Conservation (phyloP, 164 flowering plant genomes). For the Tetrastigma voinierianum region DNA sequence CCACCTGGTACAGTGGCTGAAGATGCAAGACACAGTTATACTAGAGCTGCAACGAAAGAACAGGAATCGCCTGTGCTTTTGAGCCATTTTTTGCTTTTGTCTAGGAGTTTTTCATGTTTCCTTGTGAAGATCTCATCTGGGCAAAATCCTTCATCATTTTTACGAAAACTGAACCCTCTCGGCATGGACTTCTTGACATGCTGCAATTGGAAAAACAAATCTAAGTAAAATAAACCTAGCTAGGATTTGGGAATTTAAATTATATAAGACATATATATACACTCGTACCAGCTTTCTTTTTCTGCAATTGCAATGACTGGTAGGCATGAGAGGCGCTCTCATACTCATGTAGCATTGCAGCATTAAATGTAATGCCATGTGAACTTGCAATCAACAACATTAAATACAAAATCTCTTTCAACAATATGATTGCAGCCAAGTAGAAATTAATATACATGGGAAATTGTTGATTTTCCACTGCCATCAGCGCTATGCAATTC, state of each 20-base stretch:
- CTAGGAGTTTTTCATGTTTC: slow-evolving; percentile 12
- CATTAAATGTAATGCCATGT: slow-evolving; percentile 43
- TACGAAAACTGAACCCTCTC: slow-evolving; percentile 4
- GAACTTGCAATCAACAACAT: slow-evolving; percentile 30
- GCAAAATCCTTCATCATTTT: too few relatives aligned
- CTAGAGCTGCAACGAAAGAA: slow-evolving; percentile 23
- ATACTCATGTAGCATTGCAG: slow-evolving; percentile 24
- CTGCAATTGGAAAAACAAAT: slow-evolving; percentile 8
- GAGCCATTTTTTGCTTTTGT: slow-evolving; percentile 16
- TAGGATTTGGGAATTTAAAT: too few relatives aligned
- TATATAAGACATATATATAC: too few relatives aligned
- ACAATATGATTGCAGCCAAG: too few relatives aligned
- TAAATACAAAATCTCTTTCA: slow-evolving; percentile 23
- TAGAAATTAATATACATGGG: too few relatives aligned
- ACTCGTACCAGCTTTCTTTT: slow-evolving; percentile 56
- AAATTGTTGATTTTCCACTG: too few relatives aligned
- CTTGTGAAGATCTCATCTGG: slow-evolving; percentile 14
- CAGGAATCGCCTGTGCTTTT: slow-evolving; percentile 19
- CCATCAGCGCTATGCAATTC: too few relatives aligned
- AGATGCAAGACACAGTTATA: slow-evolving; percentile 26
- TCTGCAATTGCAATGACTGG: slow-evolving; percentile 45
- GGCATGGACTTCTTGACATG: slow-evolving; percentile 18
- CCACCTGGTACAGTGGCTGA: slow-evolving; percentile 23
- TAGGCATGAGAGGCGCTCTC: slow-evolving; percentile 43
- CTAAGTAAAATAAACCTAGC: too few relatives aligned